phyloP scores from a whole-genome alignment of 345 rosid species.

The Acer negundo region DNA sequence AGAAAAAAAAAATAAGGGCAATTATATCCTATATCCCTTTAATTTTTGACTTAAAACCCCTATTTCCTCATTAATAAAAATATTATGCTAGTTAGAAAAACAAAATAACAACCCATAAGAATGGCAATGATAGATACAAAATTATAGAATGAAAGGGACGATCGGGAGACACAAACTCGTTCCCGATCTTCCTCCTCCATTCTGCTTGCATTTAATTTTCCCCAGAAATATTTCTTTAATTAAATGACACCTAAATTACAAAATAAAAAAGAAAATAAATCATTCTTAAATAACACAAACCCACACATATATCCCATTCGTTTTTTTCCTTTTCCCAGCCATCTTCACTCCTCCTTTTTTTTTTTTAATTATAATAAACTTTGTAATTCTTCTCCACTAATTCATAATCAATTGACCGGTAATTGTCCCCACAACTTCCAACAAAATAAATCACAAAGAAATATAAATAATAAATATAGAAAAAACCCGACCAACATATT shows the following conservation, averaged over 20 bases:
- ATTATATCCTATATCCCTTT: too few species aligned
- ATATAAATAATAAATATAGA: background rate
- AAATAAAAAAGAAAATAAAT: background rate
- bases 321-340: background rate
- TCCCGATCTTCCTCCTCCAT: too few species aligned
- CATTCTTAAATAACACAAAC: background rate
- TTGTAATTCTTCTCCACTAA: background rate
- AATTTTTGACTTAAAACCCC: too few species aligned
- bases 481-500: too few species aligned
- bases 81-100: too few species aligned
- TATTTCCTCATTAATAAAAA: too few species aligned
- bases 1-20: too few species aligned
- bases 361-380: background rate
- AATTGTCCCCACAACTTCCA: background rate
- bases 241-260: background rate
- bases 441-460: background rate
- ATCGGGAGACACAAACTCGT: too few species aligned
- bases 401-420: background rate
- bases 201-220: background rate
- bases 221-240: background rate
- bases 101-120: too few species aligned
- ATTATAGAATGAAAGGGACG: too few species aligned
- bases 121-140: too few species aligned
- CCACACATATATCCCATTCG: background rate
- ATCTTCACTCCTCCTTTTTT: background rate